A percentile compares a stretch with the other conserved stretches of the same genome.
Conservation (phyloP, 2,329 filamentous ascomycete species). For the Drechslerella stenobrocha region DNA sequence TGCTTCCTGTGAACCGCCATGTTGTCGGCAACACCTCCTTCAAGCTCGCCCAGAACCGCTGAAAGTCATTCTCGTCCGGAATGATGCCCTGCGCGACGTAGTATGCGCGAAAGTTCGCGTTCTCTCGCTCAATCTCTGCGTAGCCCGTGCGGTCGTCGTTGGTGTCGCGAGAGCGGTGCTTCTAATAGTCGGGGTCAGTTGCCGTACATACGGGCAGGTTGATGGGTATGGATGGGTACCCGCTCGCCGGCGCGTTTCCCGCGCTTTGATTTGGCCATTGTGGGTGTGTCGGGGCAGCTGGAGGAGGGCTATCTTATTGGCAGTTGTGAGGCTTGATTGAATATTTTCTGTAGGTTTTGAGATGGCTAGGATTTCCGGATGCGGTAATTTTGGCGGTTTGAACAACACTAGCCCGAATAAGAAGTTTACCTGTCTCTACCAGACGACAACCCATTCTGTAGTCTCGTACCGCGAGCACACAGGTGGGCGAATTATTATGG, state of each 20-base stretch:
- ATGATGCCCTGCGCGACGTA: conserved; percentile 79
- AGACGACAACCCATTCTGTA: too few relatives aligned
- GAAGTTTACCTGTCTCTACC: too few relatives aligned
- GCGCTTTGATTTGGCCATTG: conserved; percentile 24
- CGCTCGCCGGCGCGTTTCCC: conserved; percentile 35
- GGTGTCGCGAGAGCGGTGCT: conserved; percentile 19
- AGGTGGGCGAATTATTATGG: too few relatives aligned
- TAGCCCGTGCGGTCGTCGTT: conserved; percentile 56
- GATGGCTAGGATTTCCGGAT: too few relatives aligned
- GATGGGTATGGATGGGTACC: conserved; percentile 7
- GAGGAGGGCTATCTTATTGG: too few relatives aligned
- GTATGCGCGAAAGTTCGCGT: conserved; percentile 81
- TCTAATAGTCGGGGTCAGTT: conserved; percentile 10
- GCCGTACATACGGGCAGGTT: background rate
- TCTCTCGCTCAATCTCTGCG: conserved; percentile 71
- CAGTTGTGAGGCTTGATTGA: too few relatives aligned
- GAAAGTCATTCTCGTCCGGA: conserved; percentile 70
- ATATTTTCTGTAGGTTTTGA: too few relatives aligned
- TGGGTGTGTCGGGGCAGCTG: conserved; percentile 9
- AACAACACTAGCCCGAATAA: too few relatives aligned
- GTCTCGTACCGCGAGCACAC: too few relatives aligned
- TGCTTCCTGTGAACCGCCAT: conserved; percentile 95
- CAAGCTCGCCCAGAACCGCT: conserved; percentile 81
- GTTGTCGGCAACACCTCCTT: conserved; percentile 89
- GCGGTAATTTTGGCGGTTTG: too few relatives aligned